Percentiles rank a stretch among this genome's conserved stretches.
phyloP scores from a whole-genome alignment of 106 monocot species.

The Ottelia alismoides region DNA sequence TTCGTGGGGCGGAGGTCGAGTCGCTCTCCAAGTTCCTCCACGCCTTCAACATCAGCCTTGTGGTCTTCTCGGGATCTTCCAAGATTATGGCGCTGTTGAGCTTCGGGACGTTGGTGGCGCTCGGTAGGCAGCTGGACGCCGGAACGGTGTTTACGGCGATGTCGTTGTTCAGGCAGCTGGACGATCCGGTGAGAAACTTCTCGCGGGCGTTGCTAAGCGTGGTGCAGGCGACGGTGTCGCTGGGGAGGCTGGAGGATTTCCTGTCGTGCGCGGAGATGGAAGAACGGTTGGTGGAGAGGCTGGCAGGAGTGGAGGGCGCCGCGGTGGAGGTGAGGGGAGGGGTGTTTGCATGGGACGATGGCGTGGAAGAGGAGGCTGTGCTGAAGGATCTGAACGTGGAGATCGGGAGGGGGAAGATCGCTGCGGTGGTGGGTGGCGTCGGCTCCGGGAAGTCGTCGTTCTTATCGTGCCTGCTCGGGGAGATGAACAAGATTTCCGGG shows the following conservation, averaged over 20 bases:
- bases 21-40: slow-evolving; percentile 76
- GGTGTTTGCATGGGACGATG: slow-evolving; percentile 58
- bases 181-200: slow-evolving; percentile 86
- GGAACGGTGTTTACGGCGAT: slow-evolving; percentile 86
- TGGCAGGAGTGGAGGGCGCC: slow-evolving; percentile 7
- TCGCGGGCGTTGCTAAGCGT: slow-evolving; percentile 75
- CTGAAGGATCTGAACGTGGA: slow-evolving; percentile 50
- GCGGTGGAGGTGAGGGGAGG: slow-evolving; percentile 61
- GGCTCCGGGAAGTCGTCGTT: slow-evolving; percentile 94
- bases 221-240: slow-evolving; percentile 72
- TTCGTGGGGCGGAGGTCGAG: slow-evolving; percentile 43
- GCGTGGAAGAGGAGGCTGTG: slow-evolving; percentile 5
- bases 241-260: slow-evolving; percentile 56
- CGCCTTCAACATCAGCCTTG: slow-evolving; percentile 54
- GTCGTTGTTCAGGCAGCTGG: slow-evolving; percentile 75
- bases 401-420: slow-evolving; percentile 64
- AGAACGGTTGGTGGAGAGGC: slow-evolving; percentile 40
- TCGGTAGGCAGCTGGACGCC: slow-evolving; percentile 47
- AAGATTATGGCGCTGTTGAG: slow-evolving; percentile 42
- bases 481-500: slow-evolving; percentile 92
- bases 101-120: slow-evolving; percentile 50
- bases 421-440: slow-evolving; percentile 85
- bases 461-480: slow-evolving; percentile 84
- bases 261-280: slow-evolving; percentile 75
- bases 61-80: slow-evolving; percentile 74